Base-by-base conservation (phyloP, 495 filamentous ascomycete genomes). In the Lasiosphaeriaceae sp. region DNA sequence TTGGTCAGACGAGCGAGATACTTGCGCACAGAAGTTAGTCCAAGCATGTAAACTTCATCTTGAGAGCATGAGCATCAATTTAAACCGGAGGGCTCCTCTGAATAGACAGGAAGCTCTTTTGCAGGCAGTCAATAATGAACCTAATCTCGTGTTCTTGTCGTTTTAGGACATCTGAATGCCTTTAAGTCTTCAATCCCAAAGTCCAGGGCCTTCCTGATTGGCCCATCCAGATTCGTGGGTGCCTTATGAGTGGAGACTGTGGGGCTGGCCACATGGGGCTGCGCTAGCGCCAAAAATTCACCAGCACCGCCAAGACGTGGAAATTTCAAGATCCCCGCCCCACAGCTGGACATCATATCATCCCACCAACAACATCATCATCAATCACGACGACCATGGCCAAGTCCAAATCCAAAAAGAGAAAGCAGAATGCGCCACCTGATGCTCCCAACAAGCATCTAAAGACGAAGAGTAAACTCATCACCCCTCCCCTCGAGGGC, bases 401-500 rank as follows among this genome's bases (percentile, higher is more conserved):
- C 20, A 71, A 69, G 59, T 55, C 59, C 0, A 73, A 73, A 34
- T 41, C 54, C n/a, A 60, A 53, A 48, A 57, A 63, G 57, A 56
- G 59, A 21, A 65, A 69, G 55, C 61, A 59, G 20, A 56, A 37
- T 44, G 57, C 54, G 14, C 50, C 55, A 34, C 61, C 55, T 20
- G 57, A 54, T 1, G 20, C 52, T 1, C 59, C 66, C 1, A 69
- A 72, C 49, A 76, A 73, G 56, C 43, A 39, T 1, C 49, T 59
- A 50, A 72, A 69, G 56, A 58, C 59, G 6, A 47, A n/a, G n/a
- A n/a, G 50, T 1, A 52, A 35, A 16, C 22, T 63, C 14, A 60
- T 69, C 49, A 67, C 71, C 11, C 68, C 72, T 16, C 66, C 70
- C 29, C 66, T 70, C 14, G 71, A 72, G 34, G 57, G 55, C 26